Base-by-base conservation (phyloP, 192 early-diverging fungal species). In the Podila epigama region DNA sequence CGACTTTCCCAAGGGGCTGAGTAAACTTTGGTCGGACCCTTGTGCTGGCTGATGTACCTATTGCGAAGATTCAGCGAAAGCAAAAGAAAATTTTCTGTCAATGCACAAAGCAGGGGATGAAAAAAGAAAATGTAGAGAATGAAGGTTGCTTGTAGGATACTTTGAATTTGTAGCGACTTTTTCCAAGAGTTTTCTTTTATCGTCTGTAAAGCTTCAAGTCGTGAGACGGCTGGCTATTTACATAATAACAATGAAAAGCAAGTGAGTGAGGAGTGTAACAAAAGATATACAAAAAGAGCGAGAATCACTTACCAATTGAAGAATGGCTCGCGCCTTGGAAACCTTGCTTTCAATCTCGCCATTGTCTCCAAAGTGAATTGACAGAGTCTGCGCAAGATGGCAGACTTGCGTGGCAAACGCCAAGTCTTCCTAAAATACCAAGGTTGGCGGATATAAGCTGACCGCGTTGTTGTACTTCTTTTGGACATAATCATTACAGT, bases 1-100 rank as follows among this genome's bases (percentile, higher is more conserved):
- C 94, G 8, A 70, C 75, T 63, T 75, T 75, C 15, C 72, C 72
- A 13, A 75, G 31, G 0, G 72, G 72, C 18, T 75, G 72, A 27
- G 44, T 41, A 33, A 75, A 51, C 27, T 58, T 56, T 32, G 65
- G 32, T 28, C 48, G 59, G 20, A 54, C 34, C 10, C 65, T 37
- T 22, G 39, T 9, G 33, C 65, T 65, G 1, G 65, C 64, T 4
- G 64, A 62, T 1, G 72, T 68, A 29, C 58, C 72, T 75, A 61
- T 25, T 58, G 4, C 13, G n/a, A 25, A 42, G n/a, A 16, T 11
- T 4, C 8, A 53, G 16, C 16, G 10, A 34, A 4, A 27, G 42
- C 28, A 0, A 20, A 11, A 15, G 15, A n/a, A 25, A 32, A 42
- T 20, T 2, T 15, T n/a, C 7, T 15, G 22, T 37, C 5, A 12